Evolutionary conservation across 2,329 filamentous ascomycete species (phyloP).

Genomic region (Exophiala bonariae): DNA sequence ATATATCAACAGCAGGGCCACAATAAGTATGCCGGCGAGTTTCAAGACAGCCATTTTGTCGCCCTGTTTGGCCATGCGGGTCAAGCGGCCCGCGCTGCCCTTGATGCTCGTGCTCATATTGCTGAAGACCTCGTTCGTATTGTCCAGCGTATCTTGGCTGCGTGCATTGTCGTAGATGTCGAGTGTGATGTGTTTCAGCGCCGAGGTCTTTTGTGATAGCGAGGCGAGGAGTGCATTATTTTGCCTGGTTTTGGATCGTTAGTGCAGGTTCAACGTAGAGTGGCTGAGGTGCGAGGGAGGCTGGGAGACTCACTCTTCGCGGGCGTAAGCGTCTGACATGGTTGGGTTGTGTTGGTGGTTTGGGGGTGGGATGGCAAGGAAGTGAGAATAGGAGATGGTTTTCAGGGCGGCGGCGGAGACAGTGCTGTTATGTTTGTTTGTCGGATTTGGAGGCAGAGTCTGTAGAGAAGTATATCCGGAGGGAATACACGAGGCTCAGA

Average conservation of each 20-base stretch:
- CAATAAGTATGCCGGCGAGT: conserved; percentile 79
- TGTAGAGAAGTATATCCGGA: too few relatives aligned
- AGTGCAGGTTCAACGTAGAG: too few relatives aligned
- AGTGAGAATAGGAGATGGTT: not conserved
- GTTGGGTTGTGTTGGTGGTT: conserved; percentile 24
- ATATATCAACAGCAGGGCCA: conserved; percentile 70
- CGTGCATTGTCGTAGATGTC: conserved; percentile 98
- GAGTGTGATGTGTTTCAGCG: conserved; percentile 87
- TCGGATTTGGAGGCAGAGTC: too few relatives aligned
- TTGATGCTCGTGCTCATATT: conserved; percentile 80
- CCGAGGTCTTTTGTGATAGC: conserved; percentile 85
- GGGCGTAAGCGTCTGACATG: conserved; percentile 60
- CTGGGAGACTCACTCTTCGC: conserved; percentile 52
- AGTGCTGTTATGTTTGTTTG: too few relatives aligned
- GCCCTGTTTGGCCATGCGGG: conserved; percentile 85
- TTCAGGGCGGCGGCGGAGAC: not conserved
- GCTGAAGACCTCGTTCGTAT: conserved; percentile 88
- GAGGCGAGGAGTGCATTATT: conserved; percentile 94
- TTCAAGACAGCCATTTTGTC: conserved; percentile 92
- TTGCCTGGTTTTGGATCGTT: conserved; percentile 60
- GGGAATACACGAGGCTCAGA: too few relatives aligned
- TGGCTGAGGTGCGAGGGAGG: conserved; percentile 5
- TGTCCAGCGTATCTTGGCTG: conserved; percentile 83
- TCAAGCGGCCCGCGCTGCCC: conserved; percentile 77
- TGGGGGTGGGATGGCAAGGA: not conserved